phyloP scores from a whole-genome alignment of 345 rosid species.

The Hypericum perforatum region DNA sequence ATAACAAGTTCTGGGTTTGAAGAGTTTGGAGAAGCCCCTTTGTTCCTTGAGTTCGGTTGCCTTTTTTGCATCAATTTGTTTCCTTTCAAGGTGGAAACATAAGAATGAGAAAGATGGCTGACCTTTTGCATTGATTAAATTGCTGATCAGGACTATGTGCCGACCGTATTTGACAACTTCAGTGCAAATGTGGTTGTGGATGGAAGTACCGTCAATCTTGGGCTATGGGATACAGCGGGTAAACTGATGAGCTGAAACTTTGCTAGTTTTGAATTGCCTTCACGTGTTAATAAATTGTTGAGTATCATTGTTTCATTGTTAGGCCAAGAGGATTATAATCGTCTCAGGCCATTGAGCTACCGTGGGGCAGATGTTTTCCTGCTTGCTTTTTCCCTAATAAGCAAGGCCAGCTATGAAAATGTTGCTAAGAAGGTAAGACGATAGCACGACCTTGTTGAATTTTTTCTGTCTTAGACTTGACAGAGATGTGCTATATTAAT shows the following conservation, averaged over 20 bases:
- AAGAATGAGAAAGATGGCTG: too few species aligned
- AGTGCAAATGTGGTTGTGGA: constrained; percentile 79
- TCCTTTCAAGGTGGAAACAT: too few species aligned
- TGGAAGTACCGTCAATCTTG: constrained; percentile 70
- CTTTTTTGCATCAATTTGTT: not conserved
- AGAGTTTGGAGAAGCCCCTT: not conserved
- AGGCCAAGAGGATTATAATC: constrained; percentile 94
- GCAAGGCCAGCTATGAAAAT: constrained; percentile 94
- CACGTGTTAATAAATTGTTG: constrained; percentile 1
- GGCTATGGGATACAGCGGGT: constrained; percentile 88
- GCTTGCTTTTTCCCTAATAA: constrained; percentile 79
- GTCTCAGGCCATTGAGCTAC: constrained; percentile 85
- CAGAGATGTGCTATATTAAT: constrained; percentile 3
- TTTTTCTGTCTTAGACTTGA: constrained; percentile 1
- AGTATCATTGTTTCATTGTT: constrained; percentile 15
- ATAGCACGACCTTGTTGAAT: not conserved
- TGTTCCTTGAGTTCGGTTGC: not conserved
- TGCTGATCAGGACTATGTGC: constrained; percentile 60
- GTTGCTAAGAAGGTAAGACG: constrained; percentile 63
- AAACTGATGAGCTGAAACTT: constrained; percentile 10
- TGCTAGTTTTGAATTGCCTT: not conserved
- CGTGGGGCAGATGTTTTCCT: constrained; percentile 90
- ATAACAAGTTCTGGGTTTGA: not conserved
- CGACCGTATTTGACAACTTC: constrained; percentile 79
- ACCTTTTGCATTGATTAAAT: too few species aligned